These are phyloP conservation scores for Rostrohypoxylon terebratum DNA, from an alignment of 495 filamentous ascomycete genomes.

Conservation along the genomic window DNA sequence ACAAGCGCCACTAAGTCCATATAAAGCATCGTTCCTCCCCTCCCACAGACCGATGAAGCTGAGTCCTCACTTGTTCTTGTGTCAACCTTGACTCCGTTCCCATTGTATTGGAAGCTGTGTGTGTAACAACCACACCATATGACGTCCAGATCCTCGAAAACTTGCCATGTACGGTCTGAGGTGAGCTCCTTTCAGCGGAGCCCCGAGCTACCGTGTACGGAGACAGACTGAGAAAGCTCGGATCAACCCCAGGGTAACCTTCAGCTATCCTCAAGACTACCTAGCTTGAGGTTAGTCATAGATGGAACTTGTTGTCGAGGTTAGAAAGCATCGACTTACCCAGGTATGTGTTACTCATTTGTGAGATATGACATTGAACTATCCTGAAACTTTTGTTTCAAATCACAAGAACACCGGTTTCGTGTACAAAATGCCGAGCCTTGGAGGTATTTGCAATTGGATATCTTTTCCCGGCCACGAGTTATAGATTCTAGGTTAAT, in stretches of 20 bases:
- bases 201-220: background rate
- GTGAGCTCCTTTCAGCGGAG: background rate
- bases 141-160: background rate
- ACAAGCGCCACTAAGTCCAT: background rate
- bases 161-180: background rate
- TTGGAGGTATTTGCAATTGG: slow-evolving; percentile 5
- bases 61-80: slow-evolving; percentile 1
- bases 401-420: slow-evolving; percentile 3
- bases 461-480: background rate
- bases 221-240: background rate
- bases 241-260: background rate
- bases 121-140: background rate
- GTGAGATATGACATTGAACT: background rate
- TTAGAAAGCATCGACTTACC: background rate
- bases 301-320: background rate
- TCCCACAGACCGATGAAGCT: background rate
- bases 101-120: background rate
- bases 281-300: background rate
- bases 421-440: slow-evolving; percentile 4
- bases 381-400: slow-evolving; percentile 26
- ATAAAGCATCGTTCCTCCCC: slow-evolving; percentile 20
- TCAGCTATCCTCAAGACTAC: background rate
- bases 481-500: slow-evolving; percentile 5
- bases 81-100: background rate
- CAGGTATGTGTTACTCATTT: background rate